These are phyloP conservation scores for Podospora anserina DNA, from an alignment of 495 filamentous ascomycete species.

Conservation along the genomic window DNA sequence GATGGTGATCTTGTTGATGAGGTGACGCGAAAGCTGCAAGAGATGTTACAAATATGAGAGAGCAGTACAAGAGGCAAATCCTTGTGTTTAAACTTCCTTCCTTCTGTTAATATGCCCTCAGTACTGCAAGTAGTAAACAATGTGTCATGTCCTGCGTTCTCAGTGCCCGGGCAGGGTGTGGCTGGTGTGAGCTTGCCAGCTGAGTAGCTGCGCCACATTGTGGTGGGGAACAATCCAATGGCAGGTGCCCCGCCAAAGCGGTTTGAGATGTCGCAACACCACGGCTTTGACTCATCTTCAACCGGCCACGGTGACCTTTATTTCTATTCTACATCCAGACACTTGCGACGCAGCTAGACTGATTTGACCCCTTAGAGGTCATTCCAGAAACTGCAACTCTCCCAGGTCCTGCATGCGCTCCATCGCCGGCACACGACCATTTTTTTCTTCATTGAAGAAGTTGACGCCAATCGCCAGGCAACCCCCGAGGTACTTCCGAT, in stretches of 20 bases:
- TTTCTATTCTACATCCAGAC: background rate
- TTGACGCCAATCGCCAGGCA: conserved; percentile 23
- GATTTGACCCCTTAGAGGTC: background rate
- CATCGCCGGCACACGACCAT: conserved; percentile 19
- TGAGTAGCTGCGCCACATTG: conserved; percentile 10
- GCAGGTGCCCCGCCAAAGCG: conserved; percentile 9
- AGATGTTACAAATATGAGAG: background rate
- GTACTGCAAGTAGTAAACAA: too few relatives aligned
- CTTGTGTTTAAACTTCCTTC: too few relatives aligned
- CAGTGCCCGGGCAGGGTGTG: background rate
- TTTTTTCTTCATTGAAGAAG: conserved; percentile 19
- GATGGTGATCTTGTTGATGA: conserved; percentile 19
- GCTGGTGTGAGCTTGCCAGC: background rate
- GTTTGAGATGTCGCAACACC: background rate
- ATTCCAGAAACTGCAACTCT: background rate
- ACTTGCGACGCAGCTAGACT: background rate
- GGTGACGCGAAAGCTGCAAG: background rate
- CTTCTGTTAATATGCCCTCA: too few relatives aligned
- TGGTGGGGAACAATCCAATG: conserved; percentile 17
- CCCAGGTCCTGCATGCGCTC: conserved; percentile 26
- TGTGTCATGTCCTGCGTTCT: too few relatives aligned
- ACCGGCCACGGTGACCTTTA: conserved; percentile 29
- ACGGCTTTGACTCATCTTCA: conserved; percentile 27
- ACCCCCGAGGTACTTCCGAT: conserved; percentile 15
- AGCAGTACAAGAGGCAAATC: background rate